Percentiles rank a stretch among this genome's conserved stretches.
These are phyloP conservation scores for Suhomyces sp. DNA, from an alignment of 805 yeast genomes.

Conservation along the genomic window DNA sequence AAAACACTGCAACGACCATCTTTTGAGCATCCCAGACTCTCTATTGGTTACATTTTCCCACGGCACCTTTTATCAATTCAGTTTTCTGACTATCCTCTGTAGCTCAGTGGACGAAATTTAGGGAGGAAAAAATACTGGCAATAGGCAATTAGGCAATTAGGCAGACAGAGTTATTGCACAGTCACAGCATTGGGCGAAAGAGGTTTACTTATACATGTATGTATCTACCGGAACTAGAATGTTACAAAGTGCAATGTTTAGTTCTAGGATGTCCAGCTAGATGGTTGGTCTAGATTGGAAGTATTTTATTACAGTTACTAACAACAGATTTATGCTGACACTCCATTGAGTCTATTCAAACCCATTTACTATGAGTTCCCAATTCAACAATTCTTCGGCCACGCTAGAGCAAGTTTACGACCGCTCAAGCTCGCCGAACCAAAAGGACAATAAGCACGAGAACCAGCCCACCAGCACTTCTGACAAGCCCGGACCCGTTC, in stretches of 20 bases:
- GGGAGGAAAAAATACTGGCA: neutral
- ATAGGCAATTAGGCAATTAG: neutral
- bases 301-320: too few relatives aligned
- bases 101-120: neutral
- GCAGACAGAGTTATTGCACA: neutral
- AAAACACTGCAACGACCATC: neutral
- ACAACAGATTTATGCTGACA: neutral
- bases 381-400: constrained; percentile 1
- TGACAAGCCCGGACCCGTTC: constrained; percentile 4
- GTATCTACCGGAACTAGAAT: too few relatives aligned
- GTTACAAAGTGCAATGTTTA: too few relatives aligned
- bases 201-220: too few relatives aligned
- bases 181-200: too few relatives aligned
- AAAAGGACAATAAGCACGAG: neutral
- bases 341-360: neutral
- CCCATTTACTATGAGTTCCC: neutral
- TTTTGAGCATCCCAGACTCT: neutral
- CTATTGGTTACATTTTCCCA: neutral
- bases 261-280: too few relatives aligned
- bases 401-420: constrained; percentile 1
- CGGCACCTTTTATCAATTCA: too few relatives aligned
- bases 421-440: constrained; percentile 2
- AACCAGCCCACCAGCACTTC: neutral
- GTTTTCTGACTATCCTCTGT: too few relatives aligned
- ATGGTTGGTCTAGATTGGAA: too few relatives aligned